Evolutionary conservation across 1,139 yeast genomes (phyloP).

Genomic region (Lodderomyces oxycetoniae): DNA sequence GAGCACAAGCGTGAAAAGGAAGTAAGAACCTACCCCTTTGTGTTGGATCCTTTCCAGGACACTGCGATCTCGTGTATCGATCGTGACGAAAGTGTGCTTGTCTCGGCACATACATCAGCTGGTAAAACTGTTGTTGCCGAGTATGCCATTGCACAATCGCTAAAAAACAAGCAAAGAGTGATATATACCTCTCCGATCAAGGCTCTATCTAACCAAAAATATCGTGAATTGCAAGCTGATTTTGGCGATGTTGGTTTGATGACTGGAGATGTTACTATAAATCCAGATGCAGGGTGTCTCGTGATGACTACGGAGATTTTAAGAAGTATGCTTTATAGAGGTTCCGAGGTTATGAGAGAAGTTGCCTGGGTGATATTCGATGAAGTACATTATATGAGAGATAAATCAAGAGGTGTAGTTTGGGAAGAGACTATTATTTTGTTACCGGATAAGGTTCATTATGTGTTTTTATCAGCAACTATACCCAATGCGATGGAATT

Average conservation of each 20-base stretch:
- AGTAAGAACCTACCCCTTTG: conserved; percentile 89
- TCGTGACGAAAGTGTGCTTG: conserved; percentile 91
- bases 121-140: conserved; percentile 99
- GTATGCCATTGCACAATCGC: conserved; percentile 94
- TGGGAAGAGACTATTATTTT: conserved; percentile 98
- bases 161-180: conserved; percentile 86
- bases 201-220: conserved; percentile 94
- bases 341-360: conserved; percentile 93
- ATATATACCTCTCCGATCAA: conserved; percentile 97
- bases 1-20: conserved; percentile 69
- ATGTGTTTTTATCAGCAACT: conserved; percentile 88
- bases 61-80: conserved; percentile 94
- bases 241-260: conserved; percentile 95
- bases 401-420: conserved; percentile 94
- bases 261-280: conserved; percentile 97
- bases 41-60: conserved; percentile 92
- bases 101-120: conserved; percentile 97
- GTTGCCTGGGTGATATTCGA: conserved; percentile 96
- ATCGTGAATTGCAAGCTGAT: conserved; percentile 85
- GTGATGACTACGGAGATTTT: conserved; percentile 98
- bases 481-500: conserved; percentile 98
- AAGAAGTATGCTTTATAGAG: conserved; percentile 87
- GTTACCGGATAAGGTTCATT: conserved; percentile 90
- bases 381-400: conserved; percentile 96
- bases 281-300: conserved; percentile 93